phyloP scores from a whole-genome alignment of 306 rosid genomes.

The Castanea sativa region DNA sequence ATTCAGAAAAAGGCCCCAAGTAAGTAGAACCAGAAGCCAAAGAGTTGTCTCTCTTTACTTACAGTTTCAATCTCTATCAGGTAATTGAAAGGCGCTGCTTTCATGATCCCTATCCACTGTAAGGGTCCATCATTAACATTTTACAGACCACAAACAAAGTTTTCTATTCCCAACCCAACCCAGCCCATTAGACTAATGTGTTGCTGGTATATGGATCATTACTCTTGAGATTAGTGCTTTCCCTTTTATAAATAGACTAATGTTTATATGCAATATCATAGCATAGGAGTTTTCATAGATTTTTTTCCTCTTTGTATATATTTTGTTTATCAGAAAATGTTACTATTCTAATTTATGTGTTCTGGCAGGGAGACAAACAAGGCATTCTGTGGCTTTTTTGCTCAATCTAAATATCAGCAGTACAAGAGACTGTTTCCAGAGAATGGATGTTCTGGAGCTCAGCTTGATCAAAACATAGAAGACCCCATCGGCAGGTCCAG shows the following conservation, averaged over 20 bases:
- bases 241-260: neutral
- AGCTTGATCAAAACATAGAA: slow-evolving; percentile 4
- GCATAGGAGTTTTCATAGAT: neutral
- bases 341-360: slow-evolving; percentile 25
- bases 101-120: slow-evolving; percentile 13
- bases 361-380: slow-evolving; percentile 80
- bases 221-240: neutral
- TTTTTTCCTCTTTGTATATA: neutral
- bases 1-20: neutral
- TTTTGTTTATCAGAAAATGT: slow-evolving; percentile 7
- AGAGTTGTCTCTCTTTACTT: neutral
- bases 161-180: slow-evolving; percentile 28
- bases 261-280: neutral
- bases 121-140: slow-evolving; percentile 6
- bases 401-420: slow-evolving; percentile 40
- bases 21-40: neutral
- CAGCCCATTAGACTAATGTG: neutral
- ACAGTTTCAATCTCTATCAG: neutral
- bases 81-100: slow-evolving; percentile 26
- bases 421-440: slow-evolving; percentile 37
- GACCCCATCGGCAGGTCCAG: slow-evolving; percentile 2
- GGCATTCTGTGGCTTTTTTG: slow-evolving; percentile 84
- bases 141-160: slow-evolving; percentile 3
- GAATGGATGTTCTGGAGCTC: slow-evolving; percentile 27
- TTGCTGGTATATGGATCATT: neutral